Evolutionary conservation across 768 basidiomycete species (phyloP).

Genomic region (Mrakia frigida): DNA sequence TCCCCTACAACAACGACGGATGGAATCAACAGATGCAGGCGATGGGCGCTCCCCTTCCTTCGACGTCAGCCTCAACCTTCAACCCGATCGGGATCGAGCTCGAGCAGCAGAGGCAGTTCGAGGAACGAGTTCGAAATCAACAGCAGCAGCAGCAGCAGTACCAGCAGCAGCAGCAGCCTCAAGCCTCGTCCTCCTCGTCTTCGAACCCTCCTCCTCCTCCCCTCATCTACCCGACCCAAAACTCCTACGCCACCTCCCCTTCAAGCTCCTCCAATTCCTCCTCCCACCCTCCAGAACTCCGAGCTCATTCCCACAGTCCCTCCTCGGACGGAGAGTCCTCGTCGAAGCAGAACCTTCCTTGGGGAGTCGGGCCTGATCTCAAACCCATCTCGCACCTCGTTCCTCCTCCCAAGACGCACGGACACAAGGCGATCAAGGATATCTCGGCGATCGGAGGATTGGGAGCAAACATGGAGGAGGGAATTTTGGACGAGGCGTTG

Average conservation of each 20-base stretch:
- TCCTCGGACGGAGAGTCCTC: not conserved
- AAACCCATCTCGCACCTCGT: slow-evolving; percentile 25
- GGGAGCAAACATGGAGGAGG: slow-evolving; percentile 1
- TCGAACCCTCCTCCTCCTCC: not conserved
- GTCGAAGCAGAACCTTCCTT: slow-evolving; percentile 8
- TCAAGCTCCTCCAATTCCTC: not conserved
- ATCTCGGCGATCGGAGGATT: not conserved
- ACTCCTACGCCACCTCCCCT: not conserved
- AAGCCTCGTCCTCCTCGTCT: not conserved
- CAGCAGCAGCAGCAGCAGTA: not conserved
- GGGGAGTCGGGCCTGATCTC: slow-evolving; percentile 14
- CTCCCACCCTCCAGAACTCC: not conserved
- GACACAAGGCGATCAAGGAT: not conserved
- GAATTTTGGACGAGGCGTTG: not conserved
- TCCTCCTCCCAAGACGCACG: not conserved
- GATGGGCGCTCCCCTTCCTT: not conserved
- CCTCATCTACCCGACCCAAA: not conserved
- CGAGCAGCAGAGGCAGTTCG: not conserved
- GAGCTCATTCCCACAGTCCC: not conserved
- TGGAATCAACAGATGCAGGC: slow-evolving; percentile 6
- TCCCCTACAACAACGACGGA: not conserved
- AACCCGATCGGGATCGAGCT: not conserved
- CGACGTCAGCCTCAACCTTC: not conserved
- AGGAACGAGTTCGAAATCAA: not conserved
- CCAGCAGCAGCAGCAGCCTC: not conserved